Base-by-base conservation (phyloP, 2,329 filamentous ascomycete genomes). In the Aspergillus niger region DNA sequence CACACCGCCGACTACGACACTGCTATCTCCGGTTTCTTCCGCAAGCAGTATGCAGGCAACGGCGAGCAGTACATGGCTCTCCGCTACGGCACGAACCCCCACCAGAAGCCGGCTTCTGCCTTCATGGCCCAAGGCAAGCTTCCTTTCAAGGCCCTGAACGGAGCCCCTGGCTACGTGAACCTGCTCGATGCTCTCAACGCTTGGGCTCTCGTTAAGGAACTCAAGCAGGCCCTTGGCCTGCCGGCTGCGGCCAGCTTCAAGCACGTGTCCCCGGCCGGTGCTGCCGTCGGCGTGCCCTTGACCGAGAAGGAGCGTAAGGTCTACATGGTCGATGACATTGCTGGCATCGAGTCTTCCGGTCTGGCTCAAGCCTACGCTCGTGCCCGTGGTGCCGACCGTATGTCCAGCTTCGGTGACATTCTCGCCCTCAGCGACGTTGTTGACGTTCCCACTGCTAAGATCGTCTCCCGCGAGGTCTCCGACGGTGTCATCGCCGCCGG, bases 201-300 rank as follows among this genome's bases (percentile, higher is more conserved):
- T 69, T 99, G 95, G 95, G 91, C 92, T 6, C 82, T 99, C 62
- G 95, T 99, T 60, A 96, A 96, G 84, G 95, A 99, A 82, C 86
- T 99, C 71, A 96, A 92, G 83, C 83, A 90, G 69, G 92, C 94
- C 22, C 87, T 98, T 22, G 89, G 90, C 69, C 89, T 90, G 77
- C 91, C 95, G 36, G 95, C 95, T 57, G 95, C 95, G 30, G 94
- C 95, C 65, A 97, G 92, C 76, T 99, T 99, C 88, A 99, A 97
- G 87, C 95, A 99, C 77, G 95, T 98, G 64, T 99, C 95, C 8
- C 95, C 95, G 20, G 95, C 95, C 47, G 95, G 95, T 73, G 95
- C 94, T 61, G 94, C 95, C 67, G 95, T 99, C 72, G 95, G 93
- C 67, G 88, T 95, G 6, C 91, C 92, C 22, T 85, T 99, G 65